Base-by-base conservation (phyloP, 1,284 basidiomycete genomes). In the Apiotrichum mycotoxinovorans region DNA sequence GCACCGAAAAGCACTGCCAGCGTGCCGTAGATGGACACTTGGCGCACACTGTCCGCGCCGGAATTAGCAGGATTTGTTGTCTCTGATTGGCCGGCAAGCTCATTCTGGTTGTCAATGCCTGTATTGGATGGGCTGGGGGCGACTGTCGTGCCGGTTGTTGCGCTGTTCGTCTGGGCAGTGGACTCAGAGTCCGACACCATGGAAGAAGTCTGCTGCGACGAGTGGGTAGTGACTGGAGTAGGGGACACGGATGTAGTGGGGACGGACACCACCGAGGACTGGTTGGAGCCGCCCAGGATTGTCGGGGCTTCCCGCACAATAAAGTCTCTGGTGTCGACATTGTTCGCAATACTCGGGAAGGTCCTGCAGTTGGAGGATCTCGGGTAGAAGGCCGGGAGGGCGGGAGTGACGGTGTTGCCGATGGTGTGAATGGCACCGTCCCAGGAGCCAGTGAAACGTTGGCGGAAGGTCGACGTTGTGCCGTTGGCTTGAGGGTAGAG, bases 321-420 rank as follows among this genome's bases (percentile, higher is more conserved):
- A 61, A 63, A 69, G 63, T 71, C 63, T 54, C 48, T 52, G 10
- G 68, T 65, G 67, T 73, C 63, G 58, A 73, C 61, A 22, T 70
- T 70, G 69, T 73, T 74, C 33, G 71, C 67, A 65, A 76, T 68
- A 57, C 73, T 71, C 25, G 71, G 64, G 72, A 74, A 77, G 54
- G 72, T 74, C 52, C 65, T 46, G 61, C 76, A 78, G 70, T 76
- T 76, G 54, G 74, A 76, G 12, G 71, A 69, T n/a, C 66, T 66
- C 35, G 76, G 76, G 57, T 59, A 68, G 64, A 63, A 70, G 27
- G 66, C 66, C 41, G 67, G 66, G 34, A 62, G 61, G 20, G 56
- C 59, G 20, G 72, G 72, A 33, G 72, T 74, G 34, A 70, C 66
- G 26, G 67, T 70, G 57, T 71, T 66, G 33, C 72, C 72, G 35